phyloP scores from a whole-genome alignment of 164 flowering plant genomes.

The Nelumbo lutea region DNA sequence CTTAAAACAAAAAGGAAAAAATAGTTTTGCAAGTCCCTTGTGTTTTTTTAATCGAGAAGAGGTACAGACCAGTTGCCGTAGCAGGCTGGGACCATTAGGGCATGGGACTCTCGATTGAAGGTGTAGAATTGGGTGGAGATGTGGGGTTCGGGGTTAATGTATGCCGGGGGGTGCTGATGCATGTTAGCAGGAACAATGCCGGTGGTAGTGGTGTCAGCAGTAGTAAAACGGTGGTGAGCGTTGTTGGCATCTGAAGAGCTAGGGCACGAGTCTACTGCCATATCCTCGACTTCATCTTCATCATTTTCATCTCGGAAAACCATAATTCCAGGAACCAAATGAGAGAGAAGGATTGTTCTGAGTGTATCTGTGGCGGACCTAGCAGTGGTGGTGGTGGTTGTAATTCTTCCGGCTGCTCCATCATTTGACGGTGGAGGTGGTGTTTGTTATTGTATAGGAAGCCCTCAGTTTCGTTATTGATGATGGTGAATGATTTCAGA shows the following conservation, averaged over 20 bases:
- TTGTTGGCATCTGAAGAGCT: conserved; percentile 21
- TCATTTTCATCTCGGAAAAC: neutral
- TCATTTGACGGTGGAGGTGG: neutral
- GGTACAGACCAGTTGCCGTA: too few relatives aligned
- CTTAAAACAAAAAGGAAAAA: too few relatives aligned
- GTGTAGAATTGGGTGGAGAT: conserved; percentile 75
- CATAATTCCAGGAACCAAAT: neutral
- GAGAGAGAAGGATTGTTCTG: neutral
- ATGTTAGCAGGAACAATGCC: conserved; percentile 1
- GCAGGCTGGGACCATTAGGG: conserved; percentile 43
- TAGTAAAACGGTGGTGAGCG: neutral
- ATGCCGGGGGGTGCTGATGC: neutral
- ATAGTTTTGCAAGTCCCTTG: too few relatives aligned
- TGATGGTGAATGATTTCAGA: too few relatives aligned
- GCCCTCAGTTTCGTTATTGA: neutral
- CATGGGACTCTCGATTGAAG: conserved; percentile 53
- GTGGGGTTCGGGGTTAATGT: conserved; percentile 57
- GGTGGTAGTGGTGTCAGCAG: neutral
- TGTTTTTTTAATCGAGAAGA: too few relatives aligned
- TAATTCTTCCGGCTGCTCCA: neutral
- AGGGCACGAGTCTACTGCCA: conserved; percentile 14
- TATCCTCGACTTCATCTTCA: neutral
- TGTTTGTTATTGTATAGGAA: neutral
- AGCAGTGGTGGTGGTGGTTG: neutral
- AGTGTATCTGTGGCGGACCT: neutral